Conservation (phyloP, 225 moss, liverwort and hornwort species). For the Straminergon stramineum region DNA sequence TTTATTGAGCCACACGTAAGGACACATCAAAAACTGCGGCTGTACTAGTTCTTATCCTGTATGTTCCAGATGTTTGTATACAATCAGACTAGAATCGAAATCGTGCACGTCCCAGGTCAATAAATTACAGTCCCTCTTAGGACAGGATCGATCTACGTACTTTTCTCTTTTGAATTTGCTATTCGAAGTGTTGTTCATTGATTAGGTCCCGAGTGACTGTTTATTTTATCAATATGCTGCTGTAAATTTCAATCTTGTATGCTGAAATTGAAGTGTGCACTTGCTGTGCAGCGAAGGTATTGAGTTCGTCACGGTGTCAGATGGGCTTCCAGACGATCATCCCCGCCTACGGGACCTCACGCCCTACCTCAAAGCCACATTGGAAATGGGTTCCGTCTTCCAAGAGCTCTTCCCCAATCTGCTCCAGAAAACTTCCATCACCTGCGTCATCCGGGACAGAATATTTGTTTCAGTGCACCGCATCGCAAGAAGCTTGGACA, state of each 20-base stretch:
- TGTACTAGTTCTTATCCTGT: background rate
- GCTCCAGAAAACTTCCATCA: background rate
- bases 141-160: background rate
- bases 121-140: background rate
- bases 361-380: background rate
- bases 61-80: background rate
- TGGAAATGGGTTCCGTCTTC: background rate
- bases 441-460: constrained; percentile 11
- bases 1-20: too few relatives aligned
- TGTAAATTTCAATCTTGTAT: background rate
- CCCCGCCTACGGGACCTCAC: background rate
- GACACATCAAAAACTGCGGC: background rate
- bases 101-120: background rate
- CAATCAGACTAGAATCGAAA: background rate
- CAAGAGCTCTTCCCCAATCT: background rate
- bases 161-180: background rate
- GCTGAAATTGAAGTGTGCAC: background rate
- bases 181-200: background rate
- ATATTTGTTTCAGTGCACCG: background rate
- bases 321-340: constrained; percentile 2
- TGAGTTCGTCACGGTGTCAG: constrained; percentile 5
- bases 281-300: background rate
- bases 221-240: background rate
- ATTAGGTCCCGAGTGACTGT: background rate
- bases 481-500: background rate